Base-by-base conservation (phyloP, 176 grass and related monocot genomes). In the Oryza glaberrima region DNA sequence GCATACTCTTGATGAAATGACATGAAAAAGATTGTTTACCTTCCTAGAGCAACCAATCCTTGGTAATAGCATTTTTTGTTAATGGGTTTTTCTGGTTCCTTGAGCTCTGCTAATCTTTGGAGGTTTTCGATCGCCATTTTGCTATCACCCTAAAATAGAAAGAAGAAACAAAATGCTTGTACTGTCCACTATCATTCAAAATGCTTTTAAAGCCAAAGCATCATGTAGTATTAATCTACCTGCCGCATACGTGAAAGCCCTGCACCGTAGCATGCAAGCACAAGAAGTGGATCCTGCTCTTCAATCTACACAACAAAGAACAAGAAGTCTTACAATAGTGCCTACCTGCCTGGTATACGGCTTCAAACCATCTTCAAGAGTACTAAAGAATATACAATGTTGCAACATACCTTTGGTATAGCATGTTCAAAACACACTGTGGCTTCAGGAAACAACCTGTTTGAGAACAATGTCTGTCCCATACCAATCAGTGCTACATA, bases 261-360 rank as follows among this genome's bases (percentile, higher is more conserved):
- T 54, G 91, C 91, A 49, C 75, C 40, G 47, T 80, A 98, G 73
- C 49, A 86, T 67, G 93, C 93, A 87, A 95, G 82, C 75, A 95
- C 83, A 88, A 95, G 89, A 93, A 95, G 76, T 82, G 82, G 74
- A 80, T 98, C 89, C 0, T 98, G 87, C 79, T 98, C 89, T 69
- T 93, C 73, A 66, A 98, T 95, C 93, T 98, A 80, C 65, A 85
- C 22, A 78, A 75, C 28, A 82, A 14, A 78, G 68, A 81, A 17
- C 35, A 71, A 9, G 52, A 84, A 47, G 64, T 71, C 68, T 45
- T 81, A 70, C 72, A 68, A 66, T 56, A 40, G 46, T 71, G 4
- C 36, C 41, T 65, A 54, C 28, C 46, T 71, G 3, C 20, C 32
- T 36, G 60, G 46, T 70, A 54, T 78, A 74, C 80, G 66, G 44